Conservation (phyloP, 2,329 filamentous ascomycete genomes). For the Bipolaris bicolor region DNA sequence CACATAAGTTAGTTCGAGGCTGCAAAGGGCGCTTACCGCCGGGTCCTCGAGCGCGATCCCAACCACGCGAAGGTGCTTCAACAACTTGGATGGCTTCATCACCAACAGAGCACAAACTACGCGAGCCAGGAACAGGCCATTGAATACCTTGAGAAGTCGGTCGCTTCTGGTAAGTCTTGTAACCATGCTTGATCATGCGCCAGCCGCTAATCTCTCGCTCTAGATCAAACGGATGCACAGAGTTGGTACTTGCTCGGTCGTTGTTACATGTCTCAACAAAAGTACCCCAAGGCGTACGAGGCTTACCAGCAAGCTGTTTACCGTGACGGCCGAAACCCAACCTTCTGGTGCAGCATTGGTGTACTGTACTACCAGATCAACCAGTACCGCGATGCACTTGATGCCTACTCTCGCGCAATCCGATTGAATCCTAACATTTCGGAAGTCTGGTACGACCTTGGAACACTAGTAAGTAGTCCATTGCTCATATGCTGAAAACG, state of each 20-base stretch:
- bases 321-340: conserved; percentile 94
- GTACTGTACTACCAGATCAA: conserved; percentile 99
- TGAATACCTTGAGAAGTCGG: conserved; percentile 95
- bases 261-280: conserved; percentile 99
- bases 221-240: conserved; percentile 92
- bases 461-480: conserved; percentile 76
- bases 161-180: conserved; percentile 75
- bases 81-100: conserved; percentile 96
- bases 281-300: conserved; percentile 98
- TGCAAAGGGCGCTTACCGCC: conserved; percentile 89
- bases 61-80: conserved; percentile 98
- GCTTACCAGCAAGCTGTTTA: conserved; percentile 99
- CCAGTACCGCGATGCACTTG: conserved; percentile 95
- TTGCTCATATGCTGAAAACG: not conserved
- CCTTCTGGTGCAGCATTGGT: conserved; percentile 99
- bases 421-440: conserved; percentile 97
- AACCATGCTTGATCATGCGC: conserved; percentile 17
- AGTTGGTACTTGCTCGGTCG: conserved; percentile 98
- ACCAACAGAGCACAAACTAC: conserved; percentile 92
- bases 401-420: conserved; percentile 96
- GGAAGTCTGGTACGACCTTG: conserved; percentile 98
- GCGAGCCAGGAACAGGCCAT: conserved; percentile 94
- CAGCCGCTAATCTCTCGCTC: conserved; percentile 23
- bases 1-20: conserved; percentile 75
- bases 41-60: conserved; percentile 91